Percentiles rank a stretch among this genome's conserved stretches.
Conservation (phyloP, 345 rosid species). For the Punica granatum region DNA sequence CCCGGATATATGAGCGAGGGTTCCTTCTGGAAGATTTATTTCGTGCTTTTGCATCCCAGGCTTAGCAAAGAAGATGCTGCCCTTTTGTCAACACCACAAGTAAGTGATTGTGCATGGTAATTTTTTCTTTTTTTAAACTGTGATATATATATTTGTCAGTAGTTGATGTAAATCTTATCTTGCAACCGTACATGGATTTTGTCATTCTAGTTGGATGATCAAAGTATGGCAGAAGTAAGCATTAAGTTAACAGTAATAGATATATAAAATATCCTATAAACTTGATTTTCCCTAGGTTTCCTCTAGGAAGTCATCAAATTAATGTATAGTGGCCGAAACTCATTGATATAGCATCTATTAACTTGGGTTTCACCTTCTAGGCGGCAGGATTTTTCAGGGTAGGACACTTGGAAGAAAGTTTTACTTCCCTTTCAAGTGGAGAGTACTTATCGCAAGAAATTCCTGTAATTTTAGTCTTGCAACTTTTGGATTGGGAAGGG, state of each 20-base stretch:
- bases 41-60: slow-evolving; percentile 80
- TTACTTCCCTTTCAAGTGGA: background rate
- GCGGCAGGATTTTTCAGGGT: background rate
- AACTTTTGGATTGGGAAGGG: no score
- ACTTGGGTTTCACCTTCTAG: background rate
- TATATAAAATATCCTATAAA: background rate
- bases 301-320: background rate
- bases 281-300: background rate
- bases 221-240: background rate
- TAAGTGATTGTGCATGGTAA: slow-evolving; percentile 16
- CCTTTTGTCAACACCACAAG: slow-evolving; percentile 74
- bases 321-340: background rate
- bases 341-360: background rate
- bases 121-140: no score
- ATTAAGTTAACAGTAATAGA: background rate
- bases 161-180: no score
- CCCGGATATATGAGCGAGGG: slow-evolving; percentile 82
- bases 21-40: slow-evolving; percentile 96
- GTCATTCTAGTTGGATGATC: background rate
- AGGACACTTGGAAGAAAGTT: background rate
- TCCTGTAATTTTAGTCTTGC: no score
- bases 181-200: background rate
- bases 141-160: no score
- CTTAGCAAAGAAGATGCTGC: slow-evolving; percentile 67
- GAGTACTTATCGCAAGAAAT: background rate